A percentile compares a stretch with the other conserved stretches of the same genome.
Evolutionary conservation across 2,329 filamentous ascomycete species (phyloP).

Genomic region (Claviceps pusilla): DNA sequence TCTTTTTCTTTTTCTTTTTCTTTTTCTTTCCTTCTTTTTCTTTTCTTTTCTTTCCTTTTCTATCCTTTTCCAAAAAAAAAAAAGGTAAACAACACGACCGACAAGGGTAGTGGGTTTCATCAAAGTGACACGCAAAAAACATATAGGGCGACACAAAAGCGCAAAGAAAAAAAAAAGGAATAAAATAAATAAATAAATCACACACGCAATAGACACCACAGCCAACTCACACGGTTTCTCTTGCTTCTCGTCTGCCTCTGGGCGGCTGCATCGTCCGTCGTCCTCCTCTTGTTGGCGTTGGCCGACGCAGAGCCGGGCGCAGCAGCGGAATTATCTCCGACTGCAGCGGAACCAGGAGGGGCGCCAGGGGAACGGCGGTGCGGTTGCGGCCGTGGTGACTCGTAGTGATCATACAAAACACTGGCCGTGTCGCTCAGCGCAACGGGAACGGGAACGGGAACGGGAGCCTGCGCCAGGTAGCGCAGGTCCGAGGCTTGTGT

Average conservation of each 20-base stretch:
- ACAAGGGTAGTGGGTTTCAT: neutral
- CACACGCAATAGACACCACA: neutral
- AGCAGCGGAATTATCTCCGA: slow-evolving; percentile 36
- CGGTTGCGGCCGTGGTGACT: slow-evolving; percentile 17
- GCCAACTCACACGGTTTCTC: slow-evolving; percentile 38
- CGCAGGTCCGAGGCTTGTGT: slow-evolving; percentile 39
- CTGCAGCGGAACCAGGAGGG: slow-evolving; percentile 19
- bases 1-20: no score
- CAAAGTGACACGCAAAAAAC: neutral
- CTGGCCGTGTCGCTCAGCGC: slow-evolving; percentile 15
- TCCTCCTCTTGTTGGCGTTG: slow-evolving; percentile 22
- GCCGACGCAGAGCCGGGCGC: neutral
- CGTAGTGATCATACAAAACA: slow-evolving; percentile 20
- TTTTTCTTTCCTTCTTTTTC: no score
- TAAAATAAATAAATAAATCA: no score
- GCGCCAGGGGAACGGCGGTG: slow-evolving; percentile 16
- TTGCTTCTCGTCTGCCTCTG: slow-evolving; percentile 46
- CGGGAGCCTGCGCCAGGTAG: slow-evolving; percentile 29
- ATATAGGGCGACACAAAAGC: neutral
- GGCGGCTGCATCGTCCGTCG: slow-evolving; percentile 25
- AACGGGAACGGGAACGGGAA: slow-evolving; percentile 18
- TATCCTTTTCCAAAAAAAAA: no score
- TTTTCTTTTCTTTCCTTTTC: no score
- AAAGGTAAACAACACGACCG: neutral
- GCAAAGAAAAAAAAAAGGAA: neutral